phyloP scores from a whole-genome alignment of 306 rosid genomes.

The Cucurbita ficifolia region DNA sequence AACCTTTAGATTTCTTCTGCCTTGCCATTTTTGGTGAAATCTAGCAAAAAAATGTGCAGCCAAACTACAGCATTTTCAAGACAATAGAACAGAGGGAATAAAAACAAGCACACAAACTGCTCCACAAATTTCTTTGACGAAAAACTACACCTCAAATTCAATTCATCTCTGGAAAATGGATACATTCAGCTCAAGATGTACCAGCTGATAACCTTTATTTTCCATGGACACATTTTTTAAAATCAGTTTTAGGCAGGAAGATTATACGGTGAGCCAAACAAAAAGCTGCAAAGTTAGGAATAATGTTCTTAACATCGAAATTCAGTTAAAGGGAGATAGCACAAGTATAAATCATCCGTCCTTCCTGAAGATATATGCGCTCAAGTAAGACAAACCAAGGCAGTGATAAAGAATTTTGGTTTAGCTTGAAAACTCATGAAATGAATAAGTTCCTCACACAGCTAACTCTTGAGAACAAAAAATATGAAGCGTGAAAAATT shows the following conservation, averaged over 20 bases:
- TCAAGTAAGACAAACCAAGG: not conserved
- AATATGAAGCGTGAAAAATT: not conserved
- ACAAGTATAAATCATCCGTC: not conserved
- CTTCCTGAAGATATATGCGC: not conserved
- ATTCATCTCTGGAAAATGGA: not conserved
- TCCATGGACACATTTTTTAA: not conserved
- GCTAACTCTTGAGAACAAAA: not conserved
- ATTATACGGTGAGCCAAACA: not conserved
- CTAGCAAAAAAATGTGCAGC: not conserved
- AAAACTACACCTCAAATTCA: not conserved
- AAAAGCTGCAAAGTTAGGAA: too few species aligned
- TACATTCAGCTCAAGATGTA: not conserved
- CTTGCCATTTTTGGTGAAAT: too few species aligned
- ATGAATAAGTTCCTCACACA: not conserved
- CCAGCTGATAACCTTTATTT: not conserved
- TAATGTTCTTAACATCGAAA: not conserved
- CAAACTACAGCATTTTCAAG: not conserved
- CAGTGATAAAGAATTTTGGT: not conserved
- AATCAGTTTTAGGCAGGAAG: not conserved
- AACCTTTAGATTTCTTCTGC: too few species aligned
- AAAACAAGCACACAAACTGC: not conserved
- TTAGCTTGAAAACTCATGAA: not conserved
- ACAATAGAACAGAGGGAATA: not conserved
- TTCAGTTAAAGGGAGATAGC: not conserved
- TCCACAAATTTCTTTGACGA: not conserved